Percentiles rank a stretch among this genome's conserved stretches.
Evolutionary conservation across 176 grass and related monocot genomes (phyloP).

Genomic region (Carex myosuroides): DNA sequence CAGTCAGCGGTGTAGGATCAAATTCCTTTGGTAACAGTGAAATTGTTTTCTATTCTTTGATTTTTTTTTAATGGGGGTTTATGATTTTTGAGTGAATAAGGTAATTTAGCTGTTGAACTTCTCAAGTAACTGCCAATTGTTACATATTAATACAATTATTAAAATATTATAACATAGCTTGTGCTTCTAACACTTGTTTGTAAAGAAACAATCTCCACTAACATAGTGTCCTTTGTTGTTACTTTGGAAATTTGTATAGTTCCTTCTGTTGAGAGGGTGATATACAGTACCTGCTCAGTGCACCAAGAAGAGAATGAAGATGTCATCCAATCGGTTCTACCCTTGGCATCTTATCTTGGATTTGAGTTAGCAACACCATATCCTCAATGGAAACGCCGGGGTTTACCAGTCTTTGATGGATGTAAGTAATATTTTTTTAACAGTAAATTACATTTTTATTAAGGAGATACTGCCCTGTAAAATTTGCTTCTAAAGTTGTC

Average conservation of each 20-base stretch:
- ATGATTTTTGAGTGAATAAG: background rate
- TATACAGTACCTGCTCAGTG: conserved; percentile 89
- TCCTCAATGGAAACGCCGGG: conserved; percentile 59
- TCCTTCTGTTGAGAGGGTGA: conserved; percentile 60
- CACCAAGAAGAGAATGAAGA: conserved; percentile 89
- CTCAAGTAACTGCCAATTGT: background rate
- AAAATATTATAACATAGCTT: background rate
- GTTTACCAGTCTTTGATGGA: conserved; percentile 66
- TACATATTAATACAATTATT: background rate
- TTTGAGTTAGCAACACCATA: conserved; percentile 72
- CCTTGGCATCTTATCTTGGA: conserved; percentile 52
- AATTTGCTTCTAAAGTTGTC: background rate
- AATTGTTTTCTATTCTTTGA: background rate
- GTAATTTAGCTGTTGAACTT: background rate
- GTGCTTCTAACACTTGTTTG: background rate
- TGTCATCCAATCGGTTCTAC: conserved; percentile 59
- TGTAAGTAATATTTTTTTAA: conserved; percentile 30
- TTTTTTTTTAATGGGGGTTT: background rate
- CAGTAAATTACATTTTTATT: background rate
- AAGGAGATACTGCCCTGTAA: background rate
- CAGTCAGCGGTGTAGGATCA: background rate
- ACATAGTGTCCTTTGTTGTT: background rate
- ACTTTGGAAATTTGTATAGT: conserved; percentile 30
- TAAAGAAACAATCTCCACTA: background rate
- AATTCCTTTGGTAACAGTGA: background rate